Percentiles rank a stretch among this genome's conserved stretches.
Conservation (phyloP, 1,284 basidiomycete species). For the Boletus mariae region DNA sequence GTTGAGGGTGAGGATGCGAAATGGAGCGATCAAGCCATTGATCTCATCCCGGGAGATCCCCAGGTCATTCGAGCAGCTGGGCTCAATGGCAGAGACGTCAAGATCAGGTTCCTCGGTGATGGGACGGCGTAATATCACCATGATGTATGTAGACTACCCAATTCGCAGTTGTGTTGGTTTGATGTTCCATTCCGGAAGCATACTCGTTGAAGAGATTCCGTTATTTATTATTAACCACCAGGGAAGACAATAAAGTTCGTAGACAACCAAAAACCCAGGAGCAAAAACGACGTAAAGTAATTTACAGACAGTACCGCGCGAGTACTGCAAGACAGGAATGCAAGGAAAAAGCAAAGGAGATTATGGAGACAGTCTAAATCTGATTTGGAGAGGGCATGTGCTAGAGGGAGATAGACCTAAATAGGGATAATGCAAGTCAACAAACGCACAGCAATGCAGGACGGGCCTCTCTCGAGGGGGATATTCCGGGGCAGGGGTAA, state of each 20-base stretch:
- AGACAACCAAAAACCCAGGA: conserved; percentile 28
- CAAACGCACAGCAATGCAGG: conserved; percentile 30
- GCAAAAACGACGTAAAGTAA: conserved; percentile 17
- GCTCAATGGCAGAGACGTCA: conserved; percentile 61
- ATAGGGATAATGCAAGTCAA: conserved; percentile 39
- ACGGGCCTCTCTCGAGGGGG: conserved; percentile 17
- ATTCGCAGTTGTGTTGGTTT: background rate
- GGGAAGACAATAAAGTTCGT: conserved; percentile 36
- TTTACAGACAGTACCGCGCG: conserved; percentile 30
- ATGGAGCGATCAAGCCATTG: conserved; percentile 87
- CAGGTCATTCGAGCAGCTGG: conserved; percentile 66
- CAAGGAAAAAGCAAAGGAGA: conserved; percentile 14
- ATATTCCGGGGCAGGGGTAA: conserved; percentile 34
- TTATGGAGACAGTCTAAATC: conserved; percentile 34
- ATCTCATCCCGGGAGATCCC: conserved; percentile 79
- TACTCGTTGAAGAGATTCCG: background rate
- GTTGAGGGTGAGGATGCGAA: conserved; percentile 66
- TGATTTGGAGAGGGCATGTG: conserved; percentile 19
- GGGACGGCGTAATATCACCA: conserved; percentile 49
- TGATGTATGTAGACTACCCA: background rate
- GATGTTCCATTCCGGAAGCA: background rate
- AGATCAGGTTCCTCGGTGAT: conserved; percentile 70
- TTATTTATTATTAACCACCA: conserved; percentile 36
- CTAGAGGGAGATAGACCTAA: conserved; percentile 24
- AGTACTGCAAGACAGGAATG: conserved; percentile 23